A percentile compares a stretch with the other conserved stretches of the same genome.
Evolutionary conservation across 768 basidiomycete species (phyloP).

Genomic region (Calocybe indica): DNA sequence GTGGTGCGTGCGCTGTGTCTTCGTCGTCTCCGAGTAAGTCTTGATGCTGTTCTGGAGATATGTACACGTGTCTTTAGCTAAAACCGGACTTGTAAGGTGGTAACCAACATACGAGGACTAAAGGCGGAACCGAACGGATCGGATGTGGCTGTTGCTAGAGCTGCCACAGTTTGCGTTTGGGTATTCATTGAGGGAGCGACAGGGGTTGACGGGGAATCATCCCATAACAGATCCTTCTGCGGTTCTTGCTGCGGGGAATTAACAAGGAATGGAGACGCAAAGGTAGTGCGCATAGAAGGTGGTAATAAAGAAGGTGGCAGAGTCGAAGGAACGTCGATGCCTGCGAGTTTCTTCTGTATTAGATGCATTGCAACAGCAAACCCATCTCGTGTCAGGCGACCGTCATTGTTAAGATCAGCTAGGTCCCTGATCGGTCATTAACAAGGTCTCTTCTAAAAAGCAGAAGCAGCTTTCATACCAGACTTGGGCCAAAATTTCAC

Average conservation of each 20-base stretch:
- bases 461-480: conserved; percentile 53
- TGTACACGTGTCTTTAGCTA: background rate
- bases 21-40: conserved; percentile 77
- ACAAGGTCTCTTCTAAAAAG: background rate
- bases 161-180: conserved; percentile 20
- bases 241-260: conserved; percentile 38
- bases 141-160: conserved; percentile 14
- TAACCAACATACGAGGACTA: conserved; percentile 18
- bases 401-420: conserved; percentile 83
- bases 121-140: conserved; percentile 40
- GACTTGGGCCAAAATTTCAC: conserved; percentile 80
- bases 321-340: conserved; percentile 66
- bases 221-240: conserved; percentile 42
- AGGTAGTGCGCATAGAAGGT: conserved; percentile 62
- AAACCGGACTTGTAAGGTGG: background rate
- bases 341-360: conserved; percentile 79
- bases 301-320: conserved; percentile 77
- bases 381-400: conserved; percentile 80
- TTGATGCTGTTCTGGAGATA: conserved; percentile 13
- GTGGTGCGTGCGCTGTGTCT: conserved; percentile 30
- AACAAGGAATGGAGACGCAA: conserved; percentile 34
- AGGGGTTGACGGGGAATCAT: conserved; percentile 48
- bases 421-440: conserved; percentile 66
- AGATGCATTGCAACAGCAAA: conserved; percentile 96
- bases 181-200: conserved; percentile 34